Evolutionary conservation across 2,329 filamentous ascomycete species (phyloP), one percentile per base, ranked within the genome.

Genomic region (Fusarium napiforme): DNA sequence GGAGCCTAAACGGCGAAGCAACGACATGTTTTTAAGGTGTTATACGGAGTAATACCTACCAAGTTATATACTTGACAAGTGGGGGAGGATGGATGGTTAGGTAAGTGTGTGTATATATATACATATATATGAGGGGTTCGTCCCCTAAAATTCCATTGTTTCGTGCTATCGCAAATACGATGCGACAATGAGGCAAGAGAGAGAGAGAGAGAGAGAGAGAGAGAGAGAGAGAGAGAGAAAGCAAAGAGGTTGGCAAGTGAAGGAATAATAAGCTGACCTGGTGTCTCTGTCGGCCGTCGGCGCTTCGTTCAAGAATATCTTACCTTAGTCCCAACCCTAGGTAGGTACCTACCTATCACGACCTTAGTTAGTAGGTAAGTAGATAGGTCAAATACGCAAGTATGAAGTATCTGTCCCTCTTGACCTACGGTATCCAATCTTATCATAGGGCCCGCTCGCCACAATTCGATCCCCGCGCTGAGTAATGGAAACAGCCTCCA

Each of bases 361-460:
- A 57, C 46, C 49, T 32, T 32, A n/a, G 28, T 15, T 39, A 15
- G 34, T 36, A 36, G 34, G 34, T 36, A 18, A 18, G 46, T 23
- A 21, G 39, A 43, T 23, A 36, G 32, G 49, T 47, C 11, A 19
- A 32, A 57, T 50, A 72, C 64, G 69, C 58, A 73, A 70, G 37
- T 57, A 72, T 73, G 64, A 72, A 40, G 57, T 34, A 34, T n/a
- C 46, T 34, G 26, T n/a, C 36, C 36, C 36, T 65, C 26, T 19
- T 43, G 15, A 40, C 50, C 37, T 56, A 42, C 39, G 21, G 7
- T 42, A 66, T 49, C 66, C 37, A 69, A 70, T 72, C 64, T 73
- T 72, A 73, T 72, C 69, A 39, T 49, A n/a, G 50, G 56, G 40
- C 39, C 68, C 69, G 64, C 59, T 70, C 67, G 60, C 69, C 70